Conservation (phyloP, 2,329 filamentous ascomycete genomes). For the Neoscytalidium dimidiatum region DNA sequence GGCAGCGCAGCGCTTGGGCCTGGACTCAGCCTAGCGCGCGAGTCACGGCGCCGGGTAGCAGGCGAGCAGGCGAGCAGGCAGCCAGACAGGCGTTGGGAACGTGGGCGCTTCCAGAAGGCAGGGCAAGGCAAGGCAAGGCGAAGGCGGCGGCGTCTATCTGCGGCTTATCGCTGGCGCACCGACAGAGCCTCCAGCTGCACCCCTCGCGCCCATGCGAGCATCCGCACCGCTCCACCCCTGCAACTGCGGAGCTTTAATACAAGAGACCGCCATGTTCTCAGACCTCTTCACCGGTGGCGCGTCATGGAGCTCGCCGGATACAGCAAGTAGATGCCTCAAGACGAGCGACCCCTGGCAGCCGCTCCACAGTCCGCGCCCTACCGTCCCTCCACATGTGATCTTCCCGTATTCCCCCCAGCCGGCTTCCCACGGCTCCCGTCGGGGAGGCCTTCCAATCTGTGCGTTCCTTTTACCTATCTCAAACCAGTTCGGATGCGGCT, state of each 20-base stretch:
- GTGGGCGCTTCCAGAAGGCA: not conserved
- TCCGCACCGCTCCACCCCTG: not conserved
- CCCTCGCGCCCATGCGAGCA: not conserved
- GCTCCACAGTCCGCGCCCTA: constrained; percentile 18
- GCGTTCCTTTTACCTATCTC: not conserved
- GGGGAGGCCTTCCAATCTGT: constrained; percentile 6
- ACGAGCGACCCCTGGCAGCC: constrained; percentile 1
- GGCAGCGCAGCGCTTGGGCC: too few relatives aligned
- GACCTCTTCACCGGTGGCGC: not conserved
- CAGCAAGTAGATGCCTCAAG: constrained; percentile 7
- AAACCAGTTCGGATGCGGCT: constrained; percentile 1
- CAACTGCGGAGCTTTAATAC: not conserved
- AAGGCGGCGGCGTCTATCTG: constrained; percentile 8
- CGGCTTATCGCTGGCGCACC: constrained; percentile 7
- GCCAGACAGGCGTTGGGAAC: too few relatives aligned
- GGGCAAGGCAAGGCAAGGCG: too few relatives aligned
- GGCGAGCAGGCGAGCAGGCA: too few relatives aligned
- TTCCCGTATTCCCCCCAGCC: constrained; percentile 1
- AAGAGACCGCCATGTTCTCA: not conserved
- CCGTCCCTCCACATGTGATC: constrained; percentile 16
- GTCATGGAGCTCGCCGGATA: not conserved
- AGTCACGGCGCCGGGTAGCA: too few relatives aligned
- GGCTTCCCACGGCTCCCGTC: constrained; percentile 18
- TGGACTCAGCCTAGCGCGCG: too few relatives aligned
- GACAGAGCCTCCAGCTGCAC: not conserved